A percentile compares a stretch with the other conserved stretches of the same genome.
phyloP scores from a whole-genome alignment of 345 rosid species.

The Balakata baccata region DNA sequence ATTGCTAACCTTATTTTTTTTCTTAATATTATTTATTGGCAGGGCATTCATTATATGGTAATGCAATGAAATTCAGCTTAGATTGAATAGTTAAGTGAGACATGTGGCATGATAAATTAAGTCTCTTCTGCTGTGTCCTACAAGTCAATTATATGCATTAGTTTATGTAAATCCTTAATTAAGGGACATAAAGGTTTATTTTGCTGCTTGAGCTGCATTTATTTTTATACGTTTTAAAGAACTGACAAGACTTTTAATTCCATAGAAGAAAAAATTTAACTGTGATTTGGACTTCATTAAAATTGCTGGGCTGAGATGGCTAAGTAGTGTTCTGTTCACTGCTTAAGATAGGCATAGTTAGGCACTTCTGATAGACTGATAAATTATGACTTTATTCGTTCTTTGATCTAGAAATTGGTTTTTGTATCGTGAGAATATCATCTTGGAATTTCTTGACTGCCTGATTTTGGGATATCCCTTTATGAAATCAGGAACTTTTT shows the following conservation, averaged over 20 bases:
- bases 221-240: background rate
- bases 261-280: conserved; percentile 6
- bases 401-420: background rate
- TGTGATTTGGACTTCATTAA: background rate
- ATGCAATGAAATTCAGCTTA: background rate
- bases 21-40: background rate
- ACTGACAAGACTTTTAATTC: background rate
- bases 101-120: conserved; percentile 1
- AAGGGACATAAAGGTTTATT: background rate
- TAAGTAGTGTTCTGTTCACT: background rate
- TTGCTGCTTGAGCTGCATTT: background rate
- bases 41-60: conserved; percentile 11
- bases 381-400: background rate
- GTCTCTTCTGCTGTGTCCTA: background rate
- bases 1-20: background rate
- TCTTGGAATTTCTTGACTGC: background rate
- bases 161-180: background rate
- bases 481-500: background rate
- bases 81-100: too few species aligned
- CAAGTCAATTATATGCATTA: background rate
- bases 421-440: background rate
- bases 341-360: background rate
- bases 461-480: background rate
- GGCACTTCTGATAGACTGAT: background rate
- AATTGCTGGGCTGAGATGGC: background rate